phyloP scores from a whole-genome alignment of 2,329 filamentous ascomycete species.

The Colletotrichum sp. region DNA sequence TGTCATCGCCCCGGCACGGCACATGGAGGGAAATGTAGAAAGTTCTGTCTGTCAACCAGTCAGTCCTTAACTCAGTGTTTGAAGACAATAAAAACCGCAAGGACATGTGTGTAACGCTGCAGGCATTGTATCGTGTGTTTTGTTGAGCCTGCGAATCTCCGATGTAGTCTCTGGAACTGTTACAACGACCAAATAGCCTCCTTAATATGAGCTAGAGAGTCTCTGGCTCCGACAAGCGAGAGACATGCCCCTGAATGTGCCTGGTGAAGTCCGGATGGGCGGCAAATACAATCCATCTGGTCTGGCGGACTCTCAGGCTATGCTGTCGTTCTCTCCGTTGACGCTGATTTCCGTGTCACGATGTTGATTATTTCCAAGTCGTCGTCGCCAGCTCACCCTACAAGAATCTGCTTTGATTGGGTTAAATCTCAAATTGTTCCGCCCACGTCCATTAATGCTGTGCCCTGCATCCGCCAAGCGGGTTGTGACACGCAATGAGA shows the following conservation, averaged over 20 bases:
- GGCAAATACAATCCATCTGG: not conserved
- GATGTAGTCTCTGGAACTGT: not conserved
- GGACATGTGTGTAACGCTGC: not conserved
- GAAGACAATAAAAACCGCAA: not conserved
- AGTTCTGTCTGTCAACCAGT: not conserved
- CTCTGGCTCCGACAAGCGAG: not conserved
- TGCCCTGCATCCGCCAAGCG: not conserved
- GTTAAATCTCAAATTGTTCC: not conserved
- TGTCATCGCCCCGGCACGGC: not conserved
- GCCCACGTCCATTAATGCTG: not conserved
- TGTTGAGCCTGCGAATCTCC: not conserved
- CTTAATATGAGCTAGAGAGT: not conserved
- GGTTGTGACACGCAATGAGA: not conserved
- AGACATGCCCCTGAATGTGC: not conserved
- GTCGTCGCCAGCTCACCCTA: not conserved
- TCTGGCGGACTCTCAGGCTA: not conserved
- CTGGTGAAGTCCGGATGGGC: not conserved
- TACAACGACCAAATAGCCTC: not conserved
- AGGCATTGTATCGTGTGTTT: not conserved
- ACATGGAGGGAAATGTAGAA: not conserved
- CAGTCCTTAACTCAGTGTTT: not conserved
- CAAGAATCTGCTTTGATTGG: not conserved
- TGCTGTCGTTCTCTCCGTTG: not conserved
- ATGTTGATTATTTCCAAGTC: not conserved
- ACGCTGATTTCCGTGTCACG: not conserved